phyloP scores from a whole-genome alignment of 1,284 basidiomycete species.

The Earliella scabrosa region DNA sequence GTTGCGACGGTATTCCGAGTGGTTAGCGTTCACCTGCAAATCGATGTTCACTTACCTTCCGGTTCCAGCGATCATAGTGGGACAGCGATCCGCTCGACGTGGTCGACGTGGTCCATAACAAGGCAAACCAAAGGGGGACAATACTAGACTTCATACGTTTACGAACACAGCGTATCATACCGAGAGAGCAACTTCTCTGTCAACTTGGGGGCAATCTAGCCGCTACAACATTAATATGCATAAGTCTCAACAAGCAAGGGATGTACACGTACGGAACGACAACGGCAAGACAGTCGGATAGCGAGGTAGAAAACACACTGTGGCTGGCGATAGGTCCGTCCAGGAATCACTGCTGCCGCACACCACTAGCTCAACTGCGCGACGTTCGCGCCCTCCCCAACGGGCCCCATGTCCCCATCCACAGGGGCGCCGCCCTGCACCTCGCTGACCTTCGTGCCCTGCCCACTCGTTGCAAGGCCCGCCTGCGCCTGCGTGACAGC shows the following conservation, averaged over 20 bases:
- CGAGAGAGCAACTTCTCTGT: background rate
- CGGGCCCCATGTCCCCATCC: conserved; percentile 40
- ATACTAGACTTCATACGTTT: background rate
- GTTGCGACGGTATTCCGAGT: no score
- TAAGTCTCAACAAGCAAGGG: conserved; percentile 13
- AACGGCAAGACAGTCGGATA: conserved; percentile 5
- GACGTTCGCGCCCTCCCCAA: conserved; percentile 33
- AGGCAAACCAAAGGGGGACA: no score
- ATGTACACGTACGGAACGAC: conserved; percentile 14
- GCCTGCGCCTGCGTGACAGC: conserved; percentile 40
- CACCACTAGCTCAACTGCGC: conserved; percentile 31
- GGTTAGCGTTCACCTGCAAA: no score
- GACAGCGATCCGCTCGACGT: no score
- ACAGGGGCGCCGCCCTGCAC: conserved; percentile 41
- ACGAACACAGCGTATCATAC: background rate
- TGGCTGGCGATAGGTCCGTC: background rate
- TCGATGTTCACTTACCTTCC: no score
- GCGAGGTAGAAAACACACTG: conserved; percentile 9
- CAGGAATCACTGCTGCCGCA: background rate
- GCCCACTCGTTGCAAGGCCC: conserved; percentile 54
- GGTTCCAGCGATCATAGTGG: no score
- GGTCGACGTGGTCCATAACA: no score
- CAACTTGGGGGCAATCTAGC: background rate
- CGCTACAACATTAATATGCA: conserved; percentile 25
- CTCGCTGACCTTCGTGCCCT: conserved; percentile 58